Conservation (phyloP, 768 basidiomycete genomes). For the Hebeloma cylindrosporum region DNA sequence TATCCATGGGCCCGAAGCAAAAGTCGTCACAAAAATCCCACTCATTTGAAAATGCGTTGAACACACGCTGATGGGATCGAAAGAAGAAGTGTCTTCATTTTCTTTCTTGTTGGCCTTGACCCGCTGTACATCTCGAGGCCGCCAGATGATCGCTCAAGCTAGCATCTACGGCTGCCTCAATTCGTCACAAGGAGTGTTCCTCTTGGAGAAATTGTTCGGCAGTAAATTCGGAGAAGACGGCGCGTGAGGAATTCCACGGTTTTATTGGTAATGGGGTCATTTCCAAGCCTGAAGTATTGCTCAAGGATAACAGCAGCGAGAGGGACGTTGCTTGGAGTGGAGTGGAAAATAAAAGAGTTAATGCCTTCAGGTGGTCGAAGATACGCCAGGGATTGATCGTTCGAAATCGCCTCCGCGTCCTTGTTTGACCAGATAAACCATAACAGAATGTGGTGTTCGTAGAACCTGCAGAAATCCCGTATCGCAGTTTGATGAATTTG, state of each 20-base stretch:
- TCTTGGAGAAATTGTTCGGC: background rate
- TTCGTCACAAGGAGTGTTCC: background rate
- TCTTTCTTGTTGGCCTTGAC: conserved; percentile 1
- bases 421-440: conserved; percentile 13
- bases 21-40: conserved; percentile 15
- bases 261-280: background rate
- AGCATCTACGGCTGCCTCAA: background rate
- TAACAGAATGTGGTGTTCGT: conserved; percentile 3
- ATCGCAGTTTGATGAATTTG: background rate
- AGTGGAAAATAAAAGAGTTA: background rate
- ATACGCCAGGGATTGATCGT: background rate
- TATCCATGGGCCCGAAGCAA: background rate
- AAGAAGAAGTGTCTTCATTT: background rate
- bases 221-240: background rate
- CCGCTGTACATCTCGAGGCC: conserved; percentile 8
- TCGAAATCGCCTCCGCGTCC: conserved; percentile 1
- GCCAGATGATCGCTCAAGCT: background rate
- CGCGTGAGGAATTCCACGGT: conserved; percentile 3
- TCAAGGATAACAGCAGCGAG: conserved; percentile 3
- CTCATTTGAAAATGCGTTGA: conserved; percentile 10
- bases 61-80: background rate
- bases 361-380: conserved; percentile 8
- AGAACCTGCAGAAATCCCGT: conserved; percentile 3
- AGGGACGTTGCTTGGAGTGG: background rate
- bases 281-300: background rate